Evolutionary conservation across 495 filamentous ascomycete species (phyloP).

Genomic region (Penicillium odoratum): DNA sequence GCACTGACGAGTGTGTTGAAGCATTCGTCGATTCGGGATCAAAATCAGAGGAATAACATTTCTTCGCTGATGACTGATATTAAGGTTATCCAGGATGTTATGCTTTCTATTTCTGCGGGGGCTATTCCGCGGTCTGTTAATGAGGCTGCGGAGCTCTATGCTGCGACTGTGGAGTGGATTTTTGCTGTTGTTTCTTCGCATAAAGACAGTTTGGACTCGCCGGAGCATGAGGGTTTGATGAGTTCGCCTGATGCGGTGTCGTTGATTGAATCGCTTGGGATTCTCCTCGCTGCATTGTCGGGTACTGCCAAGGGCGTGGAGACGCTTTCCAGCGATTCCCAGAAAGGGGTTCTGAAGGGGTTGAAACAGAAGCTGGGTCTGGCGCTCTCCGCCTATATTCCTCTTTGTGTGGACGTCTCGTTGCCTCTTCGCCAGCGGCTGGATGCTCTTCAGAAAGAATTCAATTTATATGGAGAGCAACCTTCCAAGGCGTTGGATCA

Average conservation of each 20-base stretch:
- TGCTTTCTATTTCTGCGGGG: conserved; percentile 42
- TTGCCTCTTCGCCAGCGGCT: conserved; percentile 42
- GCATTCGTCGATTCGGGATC: conserved; percentile 51
- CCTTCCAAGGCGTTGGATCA: conserved; percentile 38
- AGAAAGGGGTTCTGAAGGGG: conserved; percentile 27
- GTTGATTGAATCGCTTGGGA: conserved; percentile 46
- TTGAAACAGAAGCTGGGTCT: conserved; percentile 43
- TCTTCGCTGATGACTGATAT: conserved; percentile 49
- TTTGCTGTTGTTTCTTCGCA: conserved; percentile 41
- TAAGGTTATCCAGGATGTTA: conserved; percentile 46
- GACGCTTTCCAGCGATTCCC: conserved; percentile 34
- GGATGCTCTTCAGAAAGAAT: conserved; percentile 47
- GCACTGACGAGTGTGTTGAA: conserved; percentile 60
- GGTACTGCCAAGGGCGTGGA: conserved; percentile 41
- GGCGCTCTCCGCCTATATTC: conserved; percentile 43
- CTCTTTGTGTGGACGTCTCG: conserved; percentile 44
- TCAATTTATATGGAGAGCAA: conserved; percentile 42
- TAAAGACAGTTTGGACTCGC: conserved; percentile 24
- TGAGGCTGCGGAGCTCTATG: conserved; percentile 38
- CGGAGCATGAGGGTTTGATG: conserved; percentile 35
- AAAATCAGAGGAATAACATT: conserved; percentile 18
- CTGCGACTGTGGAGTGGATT: conserved; percentile 42
- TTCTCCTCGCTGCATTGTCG: conserved; percentile 44
- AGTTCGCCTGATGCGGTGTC: conserved; percentile 43
- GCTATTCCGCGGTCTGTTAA: conserved; percentile 28